Base-by-base conservation (phyloP, 2,329 filamentous ascomycete species). In the Nemania sp. region DNA sequence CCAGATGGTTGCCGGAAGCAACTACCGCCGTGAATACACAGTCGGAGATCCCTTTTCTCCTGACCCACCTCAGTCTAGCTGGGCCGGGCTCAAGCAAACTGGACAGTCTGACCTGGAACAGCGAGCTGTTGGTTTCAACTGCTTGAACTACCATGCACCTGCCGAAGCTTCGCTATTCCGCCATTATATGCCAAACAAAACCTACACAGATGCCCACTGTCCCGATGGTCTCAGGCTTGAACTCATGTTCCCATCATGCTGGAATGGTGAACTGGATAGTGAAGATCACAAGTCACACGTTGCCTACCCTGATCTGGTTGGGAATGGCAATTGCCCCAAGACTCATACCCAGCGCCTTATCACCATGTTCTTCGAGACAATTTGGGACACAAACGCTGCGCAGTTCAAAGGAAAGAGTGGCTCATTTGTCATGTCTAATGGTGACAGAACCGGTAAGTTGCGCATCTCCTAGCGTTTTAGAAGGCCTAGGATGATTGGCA, bases 61-160 rank as follows among this genome's bases (percentile, higher is more conserved):
- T 21, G 85, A 88, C 65, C 81, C 85, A 2, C 77, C 78, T 62
- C 91, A 92, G 77, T 92, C 90, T 12, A 65, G 76, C 21, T 97
- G 93, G 93, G 76, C 76, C 21, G 72, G 76, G 1, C 78, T 86
- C 5, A 84, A 88, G 61, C 83, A 85, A 69, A 89, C 88, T 11
- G 76, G 72, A 48, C 92, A 96, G 78, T 75, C 77, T 15, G 84
- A 87, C 54, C 83, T 97, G 39, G 79, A 78, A 52, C 90, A 96
- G 79, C 92, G 93, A 63, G 91, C 93, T 10, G 69, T 97, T 29
- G 94, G 95, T 3, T 97, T 97, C 84, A 98, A 98, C 81, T 98
- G 95, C 77, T 79, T 99, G 62, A 88, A 98, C 84, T 97, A 97
- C 73, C 70, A 69, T 34, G 79, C 76, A 21, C 69, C 75, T 0